Conservation (phyloP, 257 asterid species). For the Solanum sejunctum region DNA sequence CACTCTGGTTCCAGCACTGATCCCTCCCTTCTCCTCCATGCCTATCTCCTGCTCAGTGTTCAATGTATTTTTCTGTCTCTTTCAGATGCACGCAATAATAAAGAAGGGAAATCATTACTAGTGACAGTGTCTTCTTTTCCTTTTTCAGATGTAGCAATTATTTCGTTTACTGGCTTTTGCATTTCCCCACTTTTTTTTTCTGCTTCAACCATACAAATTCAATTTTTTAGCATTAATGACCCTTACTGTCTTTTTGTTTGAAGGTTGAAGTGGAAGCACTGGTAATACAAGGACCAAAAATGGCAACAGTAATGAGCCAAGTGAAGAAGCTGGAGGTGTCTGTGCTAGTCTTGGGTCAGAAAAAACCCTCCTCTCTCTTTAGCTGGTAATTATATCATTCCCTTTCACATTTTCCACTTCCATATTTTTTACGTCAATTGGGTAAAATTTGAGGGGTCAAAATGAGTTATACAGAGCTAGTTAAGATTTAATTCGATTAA, state of each 20-base stretch:
- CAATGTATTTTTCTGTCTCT: not conserved
- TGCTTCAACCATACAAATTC: not conserved
- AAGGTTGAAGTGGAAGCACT: constrained; percentile 89
- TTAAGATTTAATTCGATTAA: rapidly evolving
- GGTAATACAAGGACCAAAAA: constrained; percentile 69
- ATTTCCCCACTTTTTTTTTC: not conserved
- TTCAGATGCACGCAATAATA: not conserved
- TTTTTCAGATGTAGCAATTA: not conserved
- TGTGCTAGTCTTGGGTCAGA: constrained; percentile 78
- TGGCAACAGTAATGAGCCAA: constrained; percentile 75
- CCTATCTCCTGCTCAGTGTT: not conserved
- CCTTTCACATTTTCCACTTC: no score
- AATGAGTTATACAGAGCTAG: no score
- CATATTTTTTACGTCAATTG: no score
- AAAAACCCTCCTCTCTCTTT: constrained; percentile 44
- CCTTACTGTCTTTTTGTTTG: not conserved
- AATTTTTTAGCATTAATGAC: not conserved
- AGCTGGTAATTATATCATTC: constrained; percentile 20
- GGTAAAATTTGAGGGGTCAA: no score
- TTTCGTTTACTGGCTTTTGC: not conserved
- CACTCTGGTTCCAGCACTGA: not conserved
- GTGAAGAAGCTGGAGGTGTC: constrained; percentile 89
- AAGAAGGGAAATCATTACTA: constrained; percentile 9
- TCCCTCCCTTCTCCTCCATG: not conserved
- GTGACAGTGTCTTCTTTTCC: not conserved